Percentiles rank a stretch among this genome's conserved stretches.
phyloP scores from a whole-genome alignment of 2,329 filamentous ascomycete species.

The Phialophora expanda region DNA sequence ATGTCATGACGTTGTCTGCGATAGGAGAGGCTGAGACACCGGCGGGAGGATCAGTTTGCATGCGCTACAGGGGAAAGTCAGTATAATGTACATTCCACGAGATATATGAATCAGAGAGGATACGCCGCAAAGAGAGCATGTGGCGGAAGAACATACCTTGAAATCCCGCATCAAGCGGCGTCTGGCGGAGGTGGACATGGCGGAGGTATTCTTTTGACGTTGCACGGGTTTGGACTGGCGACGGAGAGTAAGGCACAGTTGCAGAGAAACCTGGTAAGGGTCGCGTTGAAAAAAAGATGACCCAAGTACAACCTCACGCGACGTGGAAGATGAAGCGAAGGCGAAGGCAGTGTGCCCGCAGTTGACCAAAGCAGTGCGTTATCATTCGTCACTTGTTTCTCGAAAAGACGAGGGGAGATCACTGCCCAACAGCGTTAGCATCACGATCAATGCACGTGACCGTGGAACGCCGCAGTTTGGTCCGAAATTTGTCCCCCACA shows the following conservation, averaged over 20 bases:
- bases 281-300: not conserved
- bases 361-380: slow-evolving; percentile 2
- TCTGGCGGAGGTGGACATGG: slow-evolving; percentile 90
- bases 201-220: slow-evolving; percentile 35
- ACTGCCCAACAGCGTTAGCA: not conserved
- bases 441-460: not conserved
- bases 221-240: not conserved
- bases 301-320: slow-evolving; percentile 13
- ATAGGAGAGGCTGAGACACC: slow-evolving; percentile 96
- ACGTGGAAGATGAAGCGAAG: slow-evolving; percentile 4
- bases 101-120: not conserved
- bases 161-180: slow-evolving; percentile 99
- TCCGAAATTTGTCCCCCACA: slow-evolving; percentile 13
- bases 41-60: slow-evolving; percentile 98
- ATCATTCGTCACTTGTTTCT: slow-evolving; percentile 6
- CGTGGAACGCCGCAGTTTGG: not conserved
- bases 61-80: slow-evolving; percentile 66
- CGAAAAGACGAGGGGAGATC: slow-evolving; percentile 2
- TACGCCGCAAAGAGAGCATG: not conserved
- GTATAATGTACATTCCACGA: not conserved
- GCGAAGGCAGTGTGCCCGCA: slow-evolving; percentile 10
- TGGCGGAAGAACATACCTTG: slow-evolving; percentile 68
- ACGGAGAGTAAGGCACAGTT: not conserved
- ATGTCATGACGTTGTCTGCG: slow-evolving; percentile 96
- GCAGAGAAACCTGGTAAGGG: not conserved